phyloP scores from a whole-genome alignment of 768 basidiomycete genomes.

The Solioccasus polychromus region DNA sequence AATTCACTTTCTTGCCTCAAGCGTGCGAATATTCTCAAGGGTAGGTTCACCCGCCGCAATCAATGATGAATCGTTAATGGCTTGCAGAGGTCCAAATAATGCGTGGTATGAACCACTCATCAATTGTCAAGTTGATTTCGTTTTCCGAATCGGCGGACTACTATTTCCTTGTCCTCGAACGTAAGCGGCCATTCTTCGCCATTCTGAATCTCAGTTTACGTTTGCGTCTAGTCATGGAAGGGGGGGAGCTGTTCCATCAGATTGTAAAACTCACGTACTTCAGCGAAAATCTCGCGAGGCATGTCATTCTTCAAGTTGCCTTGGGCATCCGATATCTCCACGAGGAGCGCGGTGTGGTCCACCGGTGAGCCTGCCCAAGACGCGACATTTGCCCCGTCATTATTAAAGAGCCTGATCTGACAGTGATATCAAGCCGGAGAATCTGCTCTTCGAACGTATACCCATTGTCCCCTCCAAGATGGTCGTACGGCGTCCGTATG shows the following conservation, averaged over 20 bases:
- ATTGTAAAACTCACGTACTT: conserved; percentile 99
- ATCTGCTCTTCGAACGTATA: conserved; percentile 90
- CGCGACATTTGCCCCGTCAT: background rate
- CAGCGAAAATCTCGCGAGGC: conserved; percentile 93
- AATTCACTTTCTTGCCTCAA: conserved; percentile 32
- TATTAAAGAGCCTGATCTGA: background rate
- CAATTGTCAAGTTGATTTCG: conserved; percentile 85
- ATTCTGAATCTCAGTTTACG: conserved; percentile 7
- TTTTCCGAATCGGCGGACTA: conserved; percentile 92
- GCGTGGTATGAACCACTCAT: conserved; percentile 90
- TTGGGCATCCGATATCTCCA: conserved; percentile 93
- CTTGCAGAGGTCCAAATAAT: conserved; percentile 95
- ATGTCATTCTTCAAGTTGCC: conserved; percentile 95
- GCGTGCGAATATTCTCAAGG: conserved; percentile 98
- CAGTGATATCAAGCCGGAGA: conserved; percentile 97
- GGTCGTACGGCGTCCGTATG: conserved; percentile 78
- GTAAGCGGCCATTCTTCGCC: conserved; percentile 43
- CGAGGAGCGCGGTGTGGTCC: conserved; percentile 96
- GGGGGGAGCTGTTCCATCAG: conserved; percentile 97
- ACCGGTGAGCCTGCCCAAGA: conserved; percentile 50
- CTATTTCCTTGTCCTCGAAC: conserved; percentile 92
- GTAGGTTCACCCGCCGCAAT: conserved; percentile 30
- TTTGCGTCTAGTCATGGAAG: conserved; percentile 76
- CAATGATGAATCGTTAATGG: conserved; percentile 1
- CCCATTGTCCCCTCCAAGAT: conserved; percentile 85